These are phyloP conservation scores for Lagenidium giganteum DNA, from an alignment of 352 stramenopile species.

Conservation along the genomic window DNA sequence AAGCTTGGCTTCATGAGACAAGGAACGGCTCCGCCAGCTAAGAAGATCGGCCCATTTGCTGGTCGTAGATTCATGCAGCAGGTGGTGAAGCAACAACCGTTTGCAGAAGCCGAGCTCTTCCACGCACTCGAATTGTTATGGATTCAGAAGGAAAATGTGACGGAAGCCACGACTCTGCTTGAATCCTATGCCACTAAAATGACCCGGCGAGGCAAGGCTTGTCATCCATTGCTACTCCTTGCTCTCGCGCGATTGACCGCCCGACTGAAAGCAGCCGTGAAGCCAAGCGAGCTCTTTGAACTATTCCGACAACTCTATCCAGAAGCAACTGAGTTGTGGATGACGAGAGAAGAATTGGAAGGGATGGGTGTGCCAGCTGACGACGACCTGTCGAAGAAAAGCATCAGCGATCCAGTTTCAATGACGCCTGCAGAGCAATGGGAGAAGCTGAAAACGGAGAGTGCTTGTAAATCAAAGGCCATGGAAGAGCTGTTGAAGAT, in stretches of 20 bases:
- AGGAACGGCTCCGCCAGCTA: slow-evolving; percentile 1
- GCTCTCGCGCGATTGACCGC: slow-evolving; percentile 33
- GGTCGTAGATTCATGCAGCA: slow-evolving; percentile 46
- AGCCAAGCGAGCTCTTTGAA: slow-evolving; percentile 29
- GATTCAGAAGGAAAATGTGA: slow-evolving; percentile 31
- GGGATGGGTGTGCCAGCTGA: neutral
- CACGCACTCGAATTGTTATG: slow-evolving; percentile 42
- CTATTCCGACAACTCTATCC: slow-evolving; percentile 53
- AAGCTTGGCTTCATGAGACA: slow-evolving; percentile 23
- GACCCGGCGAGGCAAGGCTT: slow-evolving; percentile 9
- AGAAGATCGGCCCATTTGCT: slow-evolving; percentile 30
- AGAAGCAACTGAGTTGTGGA: slow-evolving; percentile 34
- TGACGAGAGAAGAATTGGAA: slow-evolving; percentile 24
- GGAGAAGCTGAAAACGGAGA: slow-evolving; percentile 44
- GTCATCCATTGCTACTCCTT: slow-evolving; percentile 54
- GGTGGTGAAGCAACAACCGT: slow-evolving; percentile 19
- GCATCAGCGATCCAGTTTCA: neutral
- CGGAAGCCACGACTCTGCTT: slow-evolving; percentile 23
- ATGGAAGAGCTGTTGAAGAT: slow-evolving; percentile 84
- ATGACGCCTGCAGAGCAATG: slow-evolving; percentile 43
- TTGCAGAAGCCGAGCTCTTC: slow-evolving; percentile 46
- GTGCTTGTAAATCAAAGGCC: slow-evolving; percentile 42
- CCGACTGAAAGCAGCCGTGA: slow-evolving; percentile 10
- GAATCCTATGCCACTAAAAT: slow-evolving; percentile 30
- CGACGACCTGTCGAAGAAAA: neutral